These are phyloP conservation scores for Microbotryomycetes sp. DNA, from an alignment of 1,284 basidiomycete species.

Conservation along the genomic window DNA sequence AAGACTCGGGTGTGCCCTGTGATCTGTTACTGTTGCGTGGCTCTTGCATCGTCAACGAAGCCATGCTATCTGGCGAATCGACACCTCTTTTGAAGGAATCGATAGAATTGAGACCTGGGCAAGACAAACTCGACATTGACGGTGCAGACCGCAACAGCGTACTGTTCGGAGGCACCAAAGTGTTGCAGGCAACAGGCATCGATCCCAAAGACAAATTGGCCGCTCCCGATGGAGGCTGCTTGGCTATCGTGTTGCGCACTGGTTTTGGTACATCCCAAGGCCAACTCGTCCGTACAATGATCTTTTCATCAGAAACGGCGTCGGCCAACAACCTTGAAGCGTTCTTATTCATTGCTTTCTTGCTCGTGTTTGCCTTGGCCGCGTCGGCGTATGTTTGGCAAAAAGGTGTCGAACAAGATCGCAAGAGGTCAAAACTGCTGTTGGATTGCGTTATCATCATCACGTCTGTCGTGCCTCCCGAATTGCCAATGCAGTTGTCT, in stretches of 20 bases:
- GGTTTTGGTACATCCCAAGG: constrained; percentile 95
- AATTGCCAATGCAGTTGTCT: constrained; percentile 91
- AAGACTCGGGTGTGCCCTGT: constrained; percentile 80
- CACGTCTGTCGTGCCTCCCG: constrained; percentile 90
- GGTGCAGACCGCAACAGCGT: constrained; percentile 78
- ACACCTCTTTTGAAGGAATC: constrained; percentile 91
- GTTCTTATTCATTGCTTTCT: constrained; percentile 92
- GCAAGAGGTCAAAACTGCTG: constrained; percentile 87
- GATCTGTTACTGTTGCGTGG: constrained; percentile 83
- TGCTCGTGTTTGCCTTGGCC: constrained; percentile 90
- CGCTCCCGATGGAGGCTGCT: constrained; percentile 72
- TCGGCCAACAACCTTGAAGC: constrained; percentile 89
- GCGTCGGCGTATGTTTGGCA: constrained; percentile 95
- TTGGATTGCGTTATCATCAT: constrained; percentile 91
- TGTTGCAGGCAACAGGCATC: constrained; percentile 61
- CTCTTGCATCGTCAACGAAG: constrained; percentile 91
- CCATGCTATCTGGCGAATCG: constrained; percentile 94
- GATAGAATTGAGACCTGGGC: constrained; percentile 69
- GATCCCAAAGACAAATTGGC: constrained; percentile 37
- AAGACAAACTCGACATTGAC: constrained; percentile 74
- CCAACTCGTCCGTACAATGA: constrained; percentile 92
- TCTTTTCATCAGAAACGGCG: constrained; percentile 89
- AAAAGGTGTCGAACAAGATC: constrained; percentile 81
- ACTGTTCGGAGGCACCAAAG: constrained; percentile 88
- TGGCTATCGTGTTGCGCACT: constrained; percentile 85